A percentile compares a stretch with the other conserved stretches of the same genome.
phyloP scores from a whole-genome alignment of 2,329 filamentous ascomycete species.

The Colletotrichum sp. region DNA sequence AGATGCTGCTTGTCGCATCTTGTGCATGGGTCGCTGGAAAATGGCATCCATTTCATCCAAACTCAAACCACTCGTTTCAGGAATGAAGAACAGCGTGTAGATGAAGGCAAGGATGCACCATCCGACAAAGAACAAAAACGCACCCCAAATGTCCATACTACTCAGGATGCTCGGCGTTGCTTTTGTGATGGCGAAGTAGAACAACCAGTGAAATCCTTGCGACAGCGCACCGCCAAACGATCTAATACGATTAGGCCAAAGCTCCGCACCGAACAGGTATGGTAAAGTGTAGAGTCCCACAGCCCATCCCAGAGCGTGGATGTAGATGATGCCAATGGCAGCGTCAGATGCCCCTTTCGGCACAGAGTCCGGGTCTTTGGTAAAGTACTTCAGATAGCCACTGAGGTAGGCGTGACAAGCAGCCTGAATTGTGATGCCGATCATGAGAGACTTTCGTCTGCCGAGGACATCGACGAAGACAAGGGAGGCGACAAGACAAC shows the following conservation, averaged over 20 bases:
- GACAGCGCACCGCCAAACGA: slow-evolving; percentile 32
- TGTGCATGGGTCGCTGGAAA: background rate
- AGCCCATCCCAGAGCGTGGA: slow-evolving; percentile 49
- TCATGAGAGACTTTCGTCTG: slow-evolving; percentile 39
- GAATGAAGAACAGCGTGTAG: background rate
- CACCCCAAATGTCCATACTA: background rate
- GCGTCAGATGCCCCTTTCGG: slow-evolving; percentile 34
- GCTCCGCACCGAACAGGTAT: slow-evolving; percentile 48
- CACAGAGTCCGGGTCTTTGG: slow-evolving; percentile 23
- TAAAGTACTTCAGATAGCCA: slow-evolving; percentile 39
- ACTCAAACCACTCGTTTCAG: background rate
- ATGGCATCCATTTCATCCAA: background rate
- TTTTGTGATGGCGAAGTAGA: background rate
- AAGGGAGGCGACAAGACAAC: slow-evolving; percentile 42
- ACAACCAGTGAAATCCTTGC: background rate
- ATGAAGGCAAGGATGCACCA: background rate
- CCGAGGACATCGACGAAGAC: slow-evolving; percentile 50
- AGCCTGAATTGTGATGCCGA: slow-evolving; percentile 39
- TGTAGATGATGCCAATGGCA: slow-evolving; percentile 47
- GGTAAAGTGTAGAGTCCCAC: slow-evolving; percentile 40
- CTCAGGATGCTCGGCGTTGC: background rate
- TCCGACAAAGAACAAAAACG: background rate
- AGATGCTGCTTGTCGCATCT: background rate
- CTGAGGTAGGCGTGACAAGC: slow-evolving; percentile 44
- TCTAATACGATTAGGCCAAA: slow-evolving; percentile 49